phyloP scores from a whole-genome alignment of 805 yeast species.

The Myxozyma neglecta region DNA sequence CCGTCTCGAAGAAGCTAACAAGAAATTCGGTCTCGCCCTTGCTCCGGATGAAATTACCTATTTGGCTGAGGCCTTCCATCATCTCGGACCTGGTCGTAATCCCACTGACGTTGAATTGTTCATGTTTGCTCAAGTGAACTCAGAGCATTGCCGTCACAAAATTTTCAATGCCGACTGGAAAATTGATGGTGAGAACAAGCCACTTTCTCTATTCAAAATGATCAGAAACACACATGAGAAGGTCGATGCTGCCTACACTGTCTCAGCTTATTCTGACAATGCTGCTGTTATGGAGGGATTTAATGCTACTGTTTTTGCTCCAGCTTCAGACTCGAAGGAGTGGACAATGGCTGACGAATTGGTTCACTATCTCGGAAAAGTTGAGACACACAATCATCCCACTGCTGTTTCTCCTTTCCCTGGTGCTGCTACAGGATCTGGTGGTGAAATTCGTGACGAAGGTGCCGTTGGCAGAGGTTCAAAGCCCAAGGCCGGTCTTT shows the following conservation, averaged over 20 bases:
- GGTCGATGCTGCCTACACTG: constrained; percentile 61
- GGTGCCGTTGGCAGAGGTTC: constrained; percentile 99
- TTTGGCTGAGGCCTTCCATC: constrained; percentile 76
- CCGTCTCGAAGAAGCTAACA: constrained; percentile 73
- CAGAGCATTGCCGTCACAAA: constrained; percentile 99
- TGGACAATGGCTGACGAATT: constrained; percentile 76
- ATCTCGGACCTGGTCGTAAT: constrained; percentile 62
- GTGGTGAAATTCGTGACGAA: constrained; percentile 99
- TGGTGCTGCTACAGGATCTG: constrained; percentile 99
- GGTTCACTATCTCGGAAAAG: constrained; percentile 89
- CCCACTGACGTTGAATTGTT: constrained; percentile 97
- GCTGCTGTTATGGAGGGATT: constrained; percentile 94
- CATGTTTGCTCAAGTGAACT: constrained; percentile 99
- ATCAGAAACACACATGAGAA: constrained; percentile 87
- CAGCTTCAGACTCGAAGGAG: constrained; percentile 66
- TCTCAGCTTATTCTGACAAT: constrained; percentile 94
- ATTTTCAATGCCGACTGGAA: constrained; percentile 99
- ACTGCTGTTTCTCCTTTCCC: constrained; percentile 99
- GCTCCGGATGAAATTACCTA: constrained; percentile 92
- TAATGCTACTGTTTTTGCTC: constrained; percentile 68
- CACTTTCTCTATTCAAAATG: constrained; percentile 83
- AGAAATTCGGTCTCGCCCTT: constrained; percentile 85
- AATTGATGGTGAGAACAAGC: constrained; percentile 77
- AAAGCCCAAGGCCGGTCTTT: constrained; percentile 90
- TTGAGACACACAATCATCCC: constrained; percentile 98